A percentile compares a stretch with the other conserved stretches of the same genome.
Conservation (phyloP, 495 filamentous ascomycete genomes). For the Bryoglossum gracile region DNA sequence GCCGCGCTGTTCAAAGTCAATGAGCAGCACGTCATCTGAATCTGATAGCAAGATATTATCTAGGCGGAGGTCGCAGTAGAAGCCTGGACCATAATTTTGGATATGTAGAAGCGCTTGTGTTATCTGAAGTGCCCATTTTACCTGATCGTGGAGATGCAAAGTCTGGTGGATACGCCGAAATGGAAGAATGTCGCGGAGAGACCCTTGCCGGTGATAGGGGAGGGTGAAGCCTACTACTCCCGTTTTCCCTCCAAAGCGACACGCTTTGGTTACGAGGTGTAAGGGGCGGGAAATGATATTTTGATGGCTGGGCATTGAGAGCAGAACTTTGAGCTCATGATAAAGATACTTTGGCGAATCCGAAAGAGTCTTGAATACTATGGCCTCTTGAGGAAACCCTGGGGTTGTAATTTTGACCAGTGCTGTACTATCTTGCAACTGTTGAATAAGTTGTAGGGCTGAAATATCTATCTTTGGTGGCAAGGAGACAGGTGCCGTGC, state of each 20-base stretch:
- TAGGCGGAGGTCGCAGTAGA: conserved; percentile 33
- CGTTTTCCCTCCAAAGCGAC: conserved; percentile 27
- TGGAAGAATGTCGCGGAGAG: conserved; percentile 26
- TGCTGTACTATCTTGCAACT: conserved; percentile 9
- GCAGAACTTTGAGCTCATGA: conserved; percentile 33
- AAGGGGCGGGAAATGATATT: conserved; percentile 27
- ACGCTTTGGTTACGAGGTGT: conserved; percentile 28
- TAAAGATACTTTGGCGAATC: conserved; percentile 30
- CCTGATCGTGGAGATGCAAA: too few relatives aligned
- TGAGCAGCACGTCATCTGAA: conserved; percentile 32
- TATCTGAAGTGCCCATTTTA: too few relatives aligned
- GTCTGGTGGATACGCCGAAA: too few relatives aligned
- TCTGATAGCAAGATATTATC: conserved; percentile 28
- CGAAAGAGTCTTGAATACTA: conserved; percentile 20
- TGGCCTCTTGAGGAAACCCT: neutral
- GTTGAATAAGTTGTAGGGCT: conserved; percentile 3
- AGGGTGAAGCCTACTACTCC: conserved; percentile 32
- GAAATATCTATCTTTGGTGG: conserved; percentile 7
- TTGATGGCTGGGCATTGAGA: conserved; percentile 23
- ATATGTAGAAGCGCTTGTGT: too few relatives aligned
- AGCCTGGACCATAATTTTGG: too few relatives aligned
- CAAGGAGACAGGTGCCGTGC: neutral
- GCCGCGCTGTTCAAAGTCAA: conserved; percentile 47
- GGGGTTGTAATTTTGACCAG: conserved; percentile 2
- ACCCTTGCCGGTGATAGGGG: conserved; percentile 26